phyloP scores from a whole-genome alignment of 2,329 filamentous ascomycete genomes.

The Exophiala spinifera region DNA sequence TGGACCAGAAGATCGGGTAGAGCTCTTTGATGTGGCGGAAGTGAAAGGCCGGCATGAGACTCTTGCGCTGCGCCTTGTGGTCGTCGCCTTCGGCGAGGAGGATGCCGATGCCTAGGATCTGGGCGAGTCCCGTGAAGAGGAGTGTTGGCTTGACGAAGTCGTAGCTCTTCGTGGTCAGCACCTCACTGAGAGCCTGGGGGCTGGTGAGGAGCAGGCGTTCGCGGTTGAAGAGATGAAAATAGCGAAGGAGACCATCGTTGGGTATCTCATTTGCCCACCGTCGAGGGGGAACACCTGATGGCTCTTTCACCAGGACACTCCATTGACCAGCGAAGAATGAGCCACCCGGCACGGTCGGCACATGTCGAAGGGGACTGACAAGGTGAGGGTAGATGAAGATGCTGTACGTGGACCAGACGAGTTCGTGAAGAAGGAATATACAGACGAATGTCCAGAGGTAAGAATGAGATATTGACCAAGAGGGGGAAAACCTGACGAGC shows the following conservation, averaged over 20 bases:
- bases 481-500: slow-evolving; percentile 27
- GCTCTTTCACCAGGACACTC: slow-evolving; percentile 35
- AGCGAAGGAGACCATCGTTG: slow-evolving; percentile 68
- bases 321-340: slow-evolving; percentile 46
- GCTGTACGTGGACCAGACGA: slow-evolving; percentile 32
- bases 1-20: slow-evolving; percentile 80
- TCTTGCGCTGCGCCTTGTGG: slow-evolving; percentile 74
- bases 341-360: slow-evolving; percentile 54
- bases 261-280: slow-evolving; percentile 59
- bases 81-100: slow-evolving; percentile 86
- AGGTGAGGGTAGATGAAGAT: slow-evolving; percentile 57
- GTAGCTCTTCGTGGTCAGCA: slow-evolving; percentile 67
- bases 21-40: slow-evolving; percentile 82
- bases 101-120: slow-evolving; percentile 42
- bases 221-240: slow-evolving; percentile 59
- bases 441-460: slow-evolving; percentile 28
- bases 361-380: slow-evolving; percentile 56
- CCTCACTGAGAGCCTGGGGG: slow-evolving; percentile 65
- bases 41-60: slow-evolving; percentile 77
- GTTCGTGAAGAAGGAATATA: slow-evolving; percentile 29
- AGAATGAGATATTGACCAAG: slow-evolving; percentile 34
- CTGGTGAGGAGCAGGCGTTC: slow-evolving; percentile 62
- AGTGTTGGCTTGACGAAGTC: slow-evolving; percentile 63
- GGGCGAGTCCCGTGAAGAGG: slow-evolving; percentile 41
- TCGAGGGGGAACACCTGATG: slow-evolving; percentile 39